Base-by-base conservation (phyloP, 257 asterid species). In the Thymus quinquecostatus region DNA sequence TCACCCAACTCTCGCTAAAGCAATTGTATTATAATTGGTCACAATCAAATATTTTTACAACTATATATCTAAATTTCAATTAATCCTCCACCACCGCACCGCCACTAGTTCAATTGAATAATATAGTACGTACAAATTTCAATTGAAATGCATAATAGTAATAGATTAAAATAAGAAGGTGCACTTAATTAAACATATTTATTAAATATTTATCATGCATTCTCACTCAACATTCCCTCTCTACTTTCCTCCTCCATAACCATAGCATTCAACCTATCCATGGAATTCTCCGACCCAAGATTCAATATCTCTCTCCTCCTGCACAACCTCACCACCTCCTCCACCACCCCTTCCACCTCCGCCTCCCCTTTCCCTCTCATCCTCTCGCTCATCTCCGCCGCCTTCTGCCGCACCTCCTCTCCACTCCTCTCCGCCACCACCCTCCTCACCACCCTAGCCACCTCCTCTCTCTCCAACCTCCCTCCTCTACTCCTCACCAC, bases 401-500 rank as follows among this genome's bases (percentile, higher is more conserved):
- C 78, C 21, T 74, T 68, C 77, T 66, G 48, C 79, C 87, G 69
- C 60, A 80, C 49, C 8, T 10, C 40, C 57, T 80, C 80, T 64
- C 87, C 85, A 1, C 63, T 57, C 38, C 58, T 40, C 77, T 64
- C 84, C 71, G 51, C 71, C 81, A 81, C 79, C 81, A 84, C 86
- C 70, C 67, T 73, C 55, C 66, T 72, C 54, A 84, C 68, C 65
- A 53, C 85, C 75, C 78, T 68, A 65, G 77, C 84, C 76, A 89
- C 75, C 80, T 76, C 89, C 21, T 36, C 83, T 10, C 79, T 70
- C 1, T 73, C 84, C 72, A 84, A 7, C 32, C 40, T 77, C 41
- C 90, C 89, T 6, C 71, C 77, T 3, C 62, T 32, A 62, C 76
- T 78, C 77, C 86, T 80, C 77, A 64, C 86, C 56, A 69, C 86